phyloP scores from a whole-genome alignment of 2,329 filamentous ascomycete genomes.

The Pseudogymnoascus sp. region DNA sequence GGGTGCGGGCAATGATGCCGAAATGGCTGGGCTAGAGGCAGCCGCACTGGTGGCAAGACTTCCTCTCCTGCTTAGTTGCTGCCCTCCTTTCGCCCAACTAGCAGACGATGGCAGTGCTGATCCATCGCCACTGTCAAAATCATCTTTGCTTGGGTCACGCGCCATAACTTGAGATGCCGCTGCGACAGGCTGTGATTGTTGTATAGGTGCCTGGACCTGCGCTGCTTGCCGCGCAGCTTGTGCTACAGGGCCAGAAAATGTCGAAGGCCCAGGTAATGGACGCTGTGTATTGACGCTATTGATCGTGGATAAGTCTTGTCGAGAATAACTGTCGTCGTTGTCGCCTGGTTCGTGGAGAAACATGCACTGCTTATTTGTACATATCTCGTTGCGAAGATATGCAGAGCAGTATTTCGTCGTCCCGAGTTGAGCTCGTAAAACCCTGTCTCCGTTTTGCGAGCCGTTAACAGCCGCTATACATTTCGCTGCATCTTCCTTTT shows the following conservation, averaged over 20 bases:
- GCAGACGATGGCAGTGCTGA: constrained; percentile 90
- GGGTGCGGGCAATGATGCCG: constrained; percentile 46
- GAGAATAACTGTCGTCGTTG: constrained; percentile 91
- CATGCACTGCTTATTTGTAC: constrained; percentile 94
- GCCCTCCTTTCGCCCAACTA: constrained; percentile 75
- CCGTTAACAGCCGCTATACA: constrained; percentile 92
- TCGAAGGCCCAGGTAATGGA: constrained; percentile 45
- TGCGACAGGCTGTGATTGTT: constrained; percentile 27
- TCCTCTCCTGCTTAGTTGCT: constrained; percentile 56
- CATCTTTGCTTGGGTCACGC: constrained; percentile 70
- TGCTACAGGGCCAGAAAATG: constrained; percentile 36
- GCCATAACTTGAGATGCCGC: constrained; percentile 55
- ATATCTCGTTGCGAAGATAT: constrained; percentile 87
- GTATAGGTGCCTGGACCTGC: constrained; percentile 29
- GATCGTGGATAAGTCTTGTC: constrained; percentile 89
- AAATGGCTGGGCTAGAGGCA: constrained; percentile 73
- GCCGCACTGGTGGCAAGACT: constrained; percentile 76
- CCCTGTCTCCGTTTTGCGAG: constrained; percentile 79
- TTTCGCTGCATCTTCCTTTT: constrained; percentile 76
- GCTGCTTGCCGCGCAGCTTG: constrained; percentile 46
- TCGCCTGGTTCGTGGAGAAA: constrained; percentile 98
- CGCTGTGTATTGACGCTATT: constrained; percentile 77
- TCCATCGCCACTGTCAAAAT: constrained; percentile 63
- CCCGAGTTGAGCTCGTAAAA: constrained; percentile 68
- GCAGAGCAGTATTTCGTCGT: constrained; percentile 99